phyloP scores from a whole-genome alignment of 805 yeast genomes.

The Pichia membranifaciens region DNA sequence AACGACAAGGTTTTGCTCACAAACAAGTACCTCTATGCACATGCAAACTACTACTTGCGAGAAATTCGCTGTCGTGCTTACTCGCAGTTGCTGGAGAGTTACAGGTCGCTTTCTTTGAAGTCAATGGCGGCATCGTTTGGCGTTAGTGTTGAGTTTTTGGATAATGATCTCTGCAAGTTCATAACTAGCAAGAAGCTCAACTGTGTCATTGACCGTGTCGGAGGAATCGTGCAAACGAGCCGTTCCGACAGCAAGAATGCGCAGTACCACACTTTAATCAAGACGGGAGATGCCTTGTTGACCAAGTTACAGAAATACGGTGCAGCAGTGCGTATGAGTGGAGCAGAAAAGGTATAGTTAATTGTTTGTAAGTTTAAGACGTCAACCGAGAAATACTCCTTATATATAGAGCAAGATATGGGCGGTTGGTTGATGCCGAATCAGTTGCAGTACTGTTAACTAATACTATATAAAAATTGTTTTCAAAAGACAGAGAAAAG shows the following conservation, averaged over 20 bases:
- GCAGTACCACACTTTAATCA: slow-evolving; percentile 82
- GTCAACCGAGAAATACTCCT: too few species aligned
- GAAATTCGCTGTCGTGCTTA: slow-evolving; percentile 95
- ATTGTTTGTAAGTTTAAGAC: too few species aligned
- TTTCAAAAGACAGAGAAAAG: too few species aligned
- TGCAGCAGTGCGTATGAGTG: slow-evolving; percentile 93
- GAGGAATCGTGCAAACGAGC: slow-evolving; percentile 91
- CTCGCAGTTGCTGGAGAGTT: slow-evolving; percentile 88
- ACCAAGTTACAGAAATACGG: slow-evolving; percentile 96
- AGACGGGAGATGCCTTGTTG: slow-evolving; percentile 86
- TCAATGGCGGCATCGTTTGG: slow-evolving; percentile 95
- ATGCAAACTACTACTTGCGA: slow-evolving; percentile 77
- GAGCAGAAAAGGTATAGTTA: slow-evolving; percentile 64
- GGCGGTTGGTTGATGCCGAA: too few species aligned
- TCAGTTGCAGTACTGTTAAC: too few species aligned
- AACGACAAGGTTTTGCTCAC: slow-evolving; percentile 66
- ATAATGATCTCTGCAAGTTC: slow-evolving; percentile 79
- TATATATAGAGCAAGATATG: slow-evolving; percentile 1
- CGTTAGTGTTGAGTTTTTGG: slow-evolving; percentile 81
- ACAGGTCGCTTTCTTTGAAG: slow-evolving; percentile 80
- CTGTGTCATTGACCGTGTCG: slow-evolving; percentile 92
- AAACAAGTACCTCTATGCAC: slow-evolving; percentile 62
- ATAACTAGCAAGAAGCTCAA: slow-evolving; percentile 91
- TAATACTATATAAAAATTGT: too few species aligned
- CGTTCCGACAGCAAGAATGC: slow-evolving; percentile 95